Evolutionary conservation across 805 yeast genomes (phyloP), one percentile per base, ranked within the genome.

Genomic region (Candida suzukii): DNA sequence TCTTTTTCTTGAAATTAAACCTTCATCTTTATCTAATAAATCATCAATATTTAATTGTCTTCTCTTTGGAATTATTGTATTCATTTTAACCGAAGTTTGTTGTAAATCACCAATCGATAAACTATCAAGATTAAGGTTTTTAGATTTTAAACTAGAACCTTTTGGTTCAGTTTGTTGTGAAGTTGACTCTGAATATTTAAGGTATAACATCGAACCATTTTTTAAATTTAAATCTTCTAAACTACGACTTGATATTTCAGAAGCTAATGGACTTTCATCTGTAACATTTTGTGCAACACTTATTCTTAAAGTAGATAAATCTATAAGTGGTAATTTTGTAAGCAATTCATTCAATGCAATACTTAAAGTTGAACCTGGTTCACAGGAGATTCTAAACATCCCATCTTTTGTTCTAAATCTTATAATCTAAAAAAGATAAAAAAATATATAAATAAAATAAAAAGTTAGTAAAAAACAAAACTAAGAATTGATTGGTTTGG

Each of bases 341-440:
- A 52, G 35, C 39, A 61, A 39, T 34, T 62, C 56, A 20, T 52
- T 53, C 21, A 61, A 38, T 18, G 18, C 38, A 2, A 16, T 3
- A 12, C 25, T 25, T 27, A 36, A 26, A 2, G 21, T 9, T 2
- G 10, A 3, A 10, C 4, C 13, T 26, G 30, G 6, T 18, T 36
- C 38, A 17, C 50, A 76, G 21, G 65, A 57, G 28, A 85, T 72
- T 41, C 98, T 73, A 57, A 76, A 78, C 74, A 79, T 82, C 9
- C 98, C 98, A 50, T 85, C 84, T 53, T 77, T 86, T 24, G 93
- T 71, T 54, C 96, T 74, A 62, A 93, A 87, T 54, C 99, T 70
- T 19, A 84, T 64, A 50, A 90, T 75, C 88, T 50, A 39, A 5
- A 30, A 16, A n/a, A 30, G 5, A 30, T n/a, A 30, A 17, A 16